phyloP scores from a whole-genome alignment of 192 early-diverging fungal species.

The Backusella sp. region DNA sequence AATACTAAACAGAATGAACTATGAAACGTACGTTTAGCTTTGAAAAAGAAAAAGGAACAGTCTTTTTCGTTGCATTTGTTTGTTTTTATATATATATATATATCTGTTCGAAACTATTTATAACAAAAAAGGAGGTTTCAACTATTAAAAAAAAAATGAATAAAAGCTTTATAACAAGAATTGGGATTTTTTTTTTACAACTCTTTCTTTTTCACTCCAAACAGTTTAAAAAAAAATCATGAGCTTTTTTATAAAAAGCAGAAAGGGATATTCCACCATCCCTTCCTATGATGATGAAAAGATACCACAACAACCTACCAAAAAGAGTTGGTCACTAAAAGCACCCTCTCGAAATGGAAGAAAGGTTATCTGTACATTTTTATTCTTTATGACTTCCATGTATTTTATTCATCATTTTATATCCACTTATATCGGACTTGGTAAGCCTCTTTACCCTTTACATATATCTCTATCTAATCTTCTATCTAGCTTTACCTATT shows the following conservation, averaged over 20 bases:
- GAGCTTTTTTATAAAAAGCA: slow-evolving; percentile 1
- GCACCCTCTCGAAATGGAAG: not conserved
- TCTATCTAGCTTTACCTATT: slow-evolving; percentile 7
- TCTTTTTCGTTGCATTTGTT: not conserved
- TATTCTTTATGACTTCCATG: slow-evolving; percentile 4
- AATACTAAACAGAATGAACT: not conserved
- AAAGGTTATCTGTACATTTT: not conserved
- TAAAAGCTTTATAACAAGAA: not conserved
- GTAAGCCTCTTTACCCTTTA: not conserved
- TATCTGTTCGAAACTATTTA: not conserved
- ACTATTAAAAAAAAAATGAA: not conserved
- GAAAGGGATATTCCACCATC: not conserved
- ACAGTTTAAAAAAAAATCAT: not conserved
- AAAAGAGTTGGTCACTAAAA: not conserved
- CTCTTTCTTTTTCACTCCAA: not conserved
- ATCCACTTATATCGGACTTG: slow-evolving; percentile 4
- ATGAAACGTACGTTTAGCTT: not conserved
- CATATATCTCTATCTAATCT: not conserved
- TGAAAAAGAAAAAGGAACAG: not conserved
- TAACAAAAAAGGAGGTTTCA: not conserved
- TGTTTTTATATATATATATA: not conserved
- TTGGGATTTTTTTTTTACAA: not conserved
- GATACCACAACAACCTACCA: not conserved
- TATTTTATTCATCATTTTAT: slow-evolving; percentile 5
- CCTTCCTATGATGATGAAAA: not conserved